Conservation (phyloP, 805 yeast species). For the Candida loeiensis region DNA sequence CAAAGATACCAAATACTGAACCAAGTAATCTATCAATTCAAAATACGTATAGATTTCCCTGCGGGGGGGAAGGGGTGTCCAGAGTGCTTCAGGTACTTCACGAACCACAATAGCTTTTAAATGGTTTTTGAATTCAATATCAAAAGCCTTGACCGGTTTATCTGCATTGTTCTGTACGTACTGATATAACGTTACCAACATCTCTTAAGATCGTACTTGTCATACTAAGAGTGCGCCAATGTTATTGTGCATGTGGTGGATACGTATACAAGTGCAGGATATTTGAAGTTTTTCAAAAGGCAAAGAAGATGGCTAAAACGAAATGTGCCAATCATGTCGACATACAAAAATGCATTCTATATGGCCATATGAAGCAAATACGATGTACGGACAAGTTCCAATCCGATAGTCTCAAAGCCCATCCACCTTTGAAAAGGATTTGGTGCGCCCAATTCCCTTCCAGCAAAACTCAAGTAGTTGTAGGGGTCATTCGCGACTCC, state of each 20-base stretch:
- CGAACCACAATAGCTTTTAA: too few species aligned
- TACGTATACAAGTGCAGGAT: too few species aligned
- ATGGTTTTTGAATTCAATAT: background rate
- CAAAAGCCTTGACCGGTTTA: background rate
- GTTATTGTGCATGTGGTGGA: too few species aligned
- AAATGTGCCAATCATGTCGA: slow-evolving; percentile 35
- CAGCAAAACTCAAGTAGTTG: slow-evolving; percentile 24
- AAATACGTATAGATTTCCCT: slow-evolving; percentile 10
- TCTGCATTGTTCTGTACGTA: background rate
- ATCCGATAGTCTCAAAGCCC: slow-evolving; percentile 15
- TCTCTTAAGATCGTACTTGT: too few species aligned
- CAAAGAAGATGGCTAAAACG: slow-evolving; percentile 1
- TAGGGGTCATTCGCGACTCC: slow-evolving; percentile 24
- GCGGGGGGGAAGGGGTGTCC: background rate
- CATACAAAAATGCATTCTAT: slow-evolving; percentile 42
- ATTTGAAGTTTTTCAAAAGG: too few species aligned
- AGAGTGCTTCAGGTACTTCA: background rate
- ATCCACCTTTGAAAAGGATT: slow-evolving; percentile 28
- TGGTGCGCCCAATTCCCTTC: slow-evolving; percentile 51
- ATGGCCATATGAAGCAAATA: slow-evolving; percentile 45
- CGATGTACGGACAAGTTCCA: slow-evolving; percentile 21
- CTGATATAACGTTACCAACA: too few species aligned
- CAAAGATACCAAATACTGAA: slow-evolving; percentile 26
- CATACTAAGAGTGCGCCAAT: too few species aligned
- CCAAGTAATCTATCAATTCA: slow-evolving; percentile 42